Base-by-base conservation (phyloP, 179 eudicot species). In the Beta corolliflora region DNA sequence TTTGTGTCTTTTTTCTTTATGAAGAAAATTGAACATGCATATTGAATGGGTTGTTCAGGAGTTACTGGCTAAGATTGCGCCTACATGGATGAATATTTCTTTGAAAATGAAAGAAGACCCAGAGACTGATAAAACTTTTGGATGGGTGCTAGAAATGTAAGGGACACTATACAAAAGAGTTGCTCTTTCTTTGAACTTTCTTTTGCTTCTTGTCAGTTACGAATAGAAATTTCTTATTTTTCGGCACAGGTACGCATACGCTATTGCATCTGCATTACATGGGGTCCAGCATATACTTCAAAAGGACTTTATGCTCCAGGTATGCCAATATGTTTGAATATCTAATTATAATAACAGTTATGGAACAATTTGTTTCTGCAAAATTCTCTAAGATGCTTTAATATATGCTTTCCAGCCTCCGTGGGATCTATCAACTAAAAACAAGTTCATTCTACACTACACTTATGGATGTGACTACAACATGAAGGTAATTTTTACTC, bases 131-230 rank as follows among this genome's bases (percentile, higher is more conserved):
- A 92, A 92, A 84, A 79, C 91, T 61, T 95, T 95, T 86, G 99
- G 99, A 85, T 95, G 99, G 99, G 99, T 95, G 83, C 85, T 95
- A 76, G 98, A 95, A 89, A 94, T 95, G 99, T 95, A 83, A 86
- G 90, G 19, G 36, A 64, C 80, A 54, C 10, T 56, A 11, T 18
- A 29, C 4, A 31, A 46, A 68, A 79, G 55, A 56, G 45, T 77
- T 67, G 45, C 50, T 68, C 12, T 77, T 66, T 56, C 21, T 88
- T 69, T 52, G 60, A 65, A 64, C 15, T 72, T 81, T 71, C 21
- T 36, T 77, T 52, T 56, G 13, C 72, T 59, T 46, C 9, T 48
- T 50, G 29, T 71, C 65, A 44, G 63, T 44, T 67, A n/a, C 84
- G 73, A 82, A 70, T 31, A 59, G 16, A 48, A 78, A 23, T 9